Evolutionary conservation across 345 rosid genomes (phyloP), one percentile per base, ranked within the genome.

Genomic region (Eucalyptus tenuipes): DNA sequence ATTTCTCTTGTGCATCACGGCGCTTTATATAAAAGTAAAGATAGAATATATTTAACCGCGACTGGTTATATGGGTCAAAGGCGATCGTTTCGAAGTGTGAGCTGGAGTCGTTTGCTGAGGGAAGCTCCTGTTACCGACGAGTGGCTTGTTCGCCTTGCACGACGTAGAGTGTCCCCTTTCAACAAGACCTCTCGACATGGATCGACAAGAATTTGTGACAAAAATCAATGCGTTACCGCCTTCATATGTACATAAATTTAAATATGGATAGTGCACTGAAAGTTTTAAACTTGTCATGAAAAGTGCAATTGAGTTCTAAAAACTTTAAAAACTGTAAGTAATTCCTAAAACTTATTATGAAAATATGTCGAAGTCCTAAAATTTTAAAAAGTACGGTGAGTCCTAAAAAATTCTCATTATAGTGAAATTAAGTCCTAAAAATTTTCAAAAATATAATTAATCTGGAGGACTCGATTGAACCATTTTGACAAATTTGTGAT

Each of bases 391-490:
- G 6, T 49, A 14, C 7, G 14, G 14, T 49, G 3, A 14, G 2
- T 52, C 1, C 0, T 52, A 52, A 18, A 18, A n/a, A 52, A 0
- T 52, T 52, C 0, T 52, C 4, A 52, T 0, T 1, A 52, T 18
- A 52, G 1, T 52, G 10, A 52, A 18, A 52, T 7, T 45, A 52
- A 7, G 4, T 18, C 0, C 1, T 52, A 52, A 18, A n/a, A 52
- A 52, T 0, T 18, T 52, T 52, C 2, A 20, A 7, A 18, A 52
- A 20, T 3, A 0, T 20, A 52, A 52, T 52, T 0, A 18, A 52
- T 0, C 0, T 3, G 10, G n/a, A 52, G 0, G 0, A 52, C 2
- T 52, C 18, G 10, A 52, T 52, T 52, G 0, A 18, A 52, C 0
- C 0, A 52, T 18, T 52, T 52, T 7, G 4, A 52, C 0, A 52